A percentile compares a stretch with the other conserved stretches of the same genome.
Conservation (phyloP, 129 eudicot species). For the Arctium lappa region DNA sequence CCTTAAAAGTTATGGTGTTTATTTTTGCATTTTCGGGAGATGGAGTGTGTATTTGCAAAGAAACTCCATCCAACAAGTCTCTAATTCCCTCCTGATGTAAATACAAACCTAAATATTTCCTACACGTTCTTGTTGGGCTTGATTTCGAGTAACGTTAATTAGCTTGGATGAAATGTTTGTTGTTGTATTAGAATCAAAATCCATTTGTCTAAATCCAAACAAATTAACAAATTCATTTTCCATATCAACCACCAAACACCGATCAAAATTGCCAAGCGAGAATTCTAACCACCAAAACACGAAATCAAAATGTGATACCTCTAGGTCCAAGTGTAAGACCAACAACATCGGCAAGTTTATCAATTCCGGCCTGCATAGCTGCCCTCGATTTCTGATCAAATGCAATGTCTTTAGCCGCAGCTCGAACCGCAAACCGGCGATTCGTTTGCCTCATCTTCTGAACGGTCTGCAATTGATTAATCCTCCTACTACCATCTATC, state of each 20-base stretch:
- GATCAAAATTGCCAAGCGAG: not conserved
- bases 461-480: slow-evolving; percentile 39
- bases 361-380: slow-evolving; percentile 75
- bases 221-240: not conserved
- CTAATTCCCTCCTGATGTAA: not conserved
- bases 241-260: not conserved
- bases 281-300: not conserved
- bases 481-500: slow-evolving; percentile 32
- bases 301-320: slow-evolving; percentile 27
- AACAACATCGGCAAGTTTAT: slow-evolving; percentile 71
- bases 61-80: not conserved
- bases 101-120: not conserved
- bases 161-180: not conserved
- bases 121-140: not conserved
- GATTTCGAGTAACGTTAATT: not conserved
- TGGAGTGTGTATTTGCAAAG: not conserved
- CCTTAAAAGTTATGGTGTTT: not conserved
- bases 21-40: not conserved
- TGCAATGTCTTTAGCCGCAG: slow-evolving; percentile 68
- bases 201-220: not conserved
- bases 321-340: slow-evolving; percentile 83
- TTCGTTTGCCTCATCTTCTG: slow-evolving; percentile 18
- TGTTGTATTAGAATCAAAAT: not conserved
- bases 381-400: slow-evolving; percentile 70
- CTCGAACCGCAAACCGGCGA: slow-evolving; percentile 54